Base-by-base conservation (phyloP, 148 eudicot species). In the Silene conica region DNA sequence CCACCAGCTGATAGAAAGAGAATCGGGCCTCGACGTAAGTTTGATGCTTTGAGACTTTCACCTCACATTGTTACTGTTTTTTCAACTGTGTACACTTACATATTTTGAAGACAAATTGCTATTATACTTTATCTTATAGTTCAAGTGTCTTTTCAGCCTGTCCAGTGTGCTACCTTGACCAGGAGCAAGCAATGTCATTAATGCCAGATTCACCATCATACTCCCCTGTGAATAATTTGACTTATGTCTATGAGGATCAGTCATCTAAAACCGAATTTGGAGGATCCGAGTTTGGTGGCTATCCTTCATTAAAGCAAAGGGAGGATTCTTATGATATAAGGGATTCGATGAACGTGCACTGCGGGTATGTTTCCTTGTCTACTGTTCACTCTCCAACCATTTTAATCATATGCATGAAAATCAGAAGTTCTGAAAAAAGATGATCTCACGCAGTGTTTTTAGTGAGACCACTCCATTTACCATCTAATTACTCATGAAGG, bases 261-360 rank as follows among this genome's bases (percentile, higher is more conserved):
- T 76, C 82, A 46, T 83, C 81, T 19, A 88, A 76, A 85, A 84
- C 89, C 66, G 97, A 96, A 84, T 96, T 96, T 82, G 99, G 99
- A 79, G 99, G 99, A 34, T 95, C 99, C 65, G 92, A 87, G 58
- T 95, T 95, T 68, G 97, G 99, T 80, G 99, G 99, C 60, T 90
- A 96, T 80, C 97, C 97, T 78, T 90, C 99, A 74, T 74, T 96
- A 70, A 72, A 73, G 80, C 97, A 90, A 82, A 92, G 99, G 85
- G 83, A 69, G 75, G 93, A 92, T 81, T 92, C 96, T 10, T 90
- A 87, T 81, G 86, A 96, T 78, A 76, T 92, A 75, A 88, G 85
- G 78, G 97, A 96, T 80, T 87, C 96, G 11, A 92, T 96, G 99
- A 86, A 74, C 76, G 90, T 96, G 75, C 96, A 89, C 57, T 96